phyloP scores from a whole-genome alignment of 2,329 filamentous ascomycete genomes.

The Aurifilum marmelostoma region DNA sequence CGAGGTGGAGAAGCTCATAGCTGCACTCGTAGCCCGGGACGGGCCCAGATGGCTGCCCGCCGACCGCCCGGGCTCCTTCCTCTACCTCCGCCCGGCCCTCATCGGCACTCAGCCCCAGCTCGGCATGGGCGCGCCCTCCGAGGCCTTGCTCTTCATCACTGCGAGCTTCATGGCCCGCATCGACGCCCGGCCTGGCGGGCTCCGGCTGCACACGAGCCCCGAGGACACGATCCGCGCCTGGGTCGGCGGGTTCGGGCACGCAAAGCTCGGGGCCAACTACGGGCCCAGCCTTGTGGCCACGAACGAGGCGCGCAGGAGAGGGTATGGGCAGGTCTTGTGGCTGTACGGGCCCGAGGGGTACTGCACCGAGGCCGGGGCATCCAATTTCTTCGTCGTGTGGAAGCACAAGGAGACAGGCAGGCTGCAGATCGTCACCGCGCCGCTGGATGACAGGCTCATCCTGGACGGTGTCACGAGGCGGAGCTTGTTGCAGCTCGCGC shows the following conservation, averaged over 20 bases:
- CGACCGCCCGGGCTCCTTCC: conserved; percentile 67
- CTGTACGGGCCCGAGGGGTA: conserved; percentile 76
- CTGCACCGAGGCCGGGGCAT: conserved; percentile 89
- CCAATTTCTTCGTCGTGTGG: conserved; percentile 91
- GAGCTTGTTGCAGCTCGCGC: conserved; percentile 74
- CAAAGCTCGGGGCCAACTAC: conserved; percentile 94
- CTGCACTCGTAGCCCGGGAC: conserved; percentile 72
- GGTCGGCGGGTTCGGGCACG: conserved; percentile 90
- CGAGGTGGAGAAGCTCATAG: conserved; percentile 75
- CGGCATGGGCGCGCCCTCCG: conserved; percentile 76
- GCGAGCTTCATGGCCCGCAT: conserved; percentile 63
- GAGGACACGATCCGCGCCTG: conserved; percentile 88
- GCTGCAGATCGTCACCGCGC: conserved; percentile 78
- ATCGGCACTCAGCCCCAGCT: conserved; percentile 82
- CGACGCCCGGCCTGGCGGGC: conserved; percentile 56
- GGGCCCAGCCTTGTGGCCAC: conserved; percentile 82
- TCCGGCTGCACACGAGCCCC: conserved; percentile 77
- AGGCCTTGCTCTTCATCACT: conserved; percentile 90
- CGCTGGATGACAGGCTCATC: conserved; percentile 80
- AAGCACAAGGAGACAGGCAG: conserved; percentile 62
- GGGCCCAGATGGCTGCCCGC: conserved; percentile 79
- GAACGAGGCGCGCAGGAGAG: conserved; percentile 69
- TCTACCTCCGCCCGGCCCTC: conserved; percentile 86
- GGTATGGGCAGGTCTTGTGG: conserved; percentile 94
- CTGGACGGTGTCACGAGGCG: conserved; percentile 86